Percentiles rank a stretch among this genome's conserved stretches.
phyloP scores from a whole-genome alignment of 495 filamentous ascomycete genomes.

The Friedmanniomyces simplex region DNA sequence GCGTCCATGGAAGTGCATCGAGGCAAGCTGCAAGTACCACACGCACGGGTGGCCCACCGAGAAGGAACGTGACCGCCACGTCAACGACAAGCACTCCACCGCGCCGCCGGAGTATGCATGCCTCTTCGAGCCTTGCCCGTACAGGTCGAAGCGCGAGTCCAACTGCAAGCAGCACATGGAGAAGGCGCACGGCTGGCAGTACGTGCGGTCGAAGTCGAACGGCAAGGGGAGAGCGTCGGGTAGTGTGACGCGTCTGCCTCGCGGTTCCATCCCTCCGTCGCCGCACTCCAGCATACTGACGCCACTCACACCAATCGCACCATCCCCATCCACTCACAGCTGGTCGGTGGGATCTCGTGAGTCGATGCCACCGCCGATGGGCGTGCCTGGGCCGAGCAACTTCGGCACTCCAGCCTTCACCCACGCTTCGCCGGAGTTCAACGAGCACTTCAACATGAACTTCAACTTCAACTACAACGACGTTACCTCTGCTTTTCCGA shows the following conservation, averaged over 20 bases:
- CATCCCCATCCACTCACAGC: slow-evolving; percentile 15
- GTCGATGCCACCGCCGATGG: slow-evolving; percentile 15
- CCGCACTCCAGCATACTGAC: slow-evolving; percentile 14
- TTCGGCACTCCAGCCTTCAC: slow-evolving; percentile 12
- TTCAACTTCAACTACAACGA: slow-evolving; percentile 22
- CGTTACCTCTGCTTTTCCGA: slow-evolving; percentile 2
- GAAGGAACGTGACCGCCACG: slow-evolving; percentile 90
- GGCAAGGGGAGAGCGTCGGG: slow-evolving; percentile 29
- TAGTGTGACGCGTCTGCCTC: slow-evolving; percentile 17
- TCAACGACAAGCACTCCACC: slow-evolving; percentile 88
- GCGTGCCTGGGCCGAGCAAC: slow-evolving; percentile 17
- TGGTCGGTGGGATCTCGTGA: slow-evolving; percentile 1
- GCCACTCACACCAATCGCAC: slow-evolving; percentile 18
- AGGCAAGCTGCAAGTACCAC: slow-evolving; percentile 71
- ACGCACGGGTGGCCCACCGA: slow-evolving; percentile 89
- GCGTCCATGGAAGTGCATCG: slow-evolving; percentile 85
- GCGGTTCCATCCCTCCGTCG: slow-evolving; percentile 24
- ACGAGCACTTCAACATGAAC: slow-evolving; percentile 21
- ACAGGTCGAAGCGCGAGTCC: slow-evolving; percentile 88
- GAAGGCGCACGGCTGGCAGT: slow-evolving; percentile 84
- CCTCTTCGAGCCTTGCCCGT: slow-evolving; percentile 74
- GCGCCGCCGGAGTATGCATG: slow-evolving; percentile 69
- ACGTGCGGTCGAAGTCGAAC: slow-evolving; percentile 86
- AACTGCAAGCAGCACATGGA: slow-evolving; percentile 99
- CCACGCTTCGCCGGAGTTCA: slow-evolving; percentile 15